These are phyloP conservation scores for Onygenales sp. DNA, from an alignment of 2,329 filamentous ascomycete species.

Conservation along the genomic window DNA sequence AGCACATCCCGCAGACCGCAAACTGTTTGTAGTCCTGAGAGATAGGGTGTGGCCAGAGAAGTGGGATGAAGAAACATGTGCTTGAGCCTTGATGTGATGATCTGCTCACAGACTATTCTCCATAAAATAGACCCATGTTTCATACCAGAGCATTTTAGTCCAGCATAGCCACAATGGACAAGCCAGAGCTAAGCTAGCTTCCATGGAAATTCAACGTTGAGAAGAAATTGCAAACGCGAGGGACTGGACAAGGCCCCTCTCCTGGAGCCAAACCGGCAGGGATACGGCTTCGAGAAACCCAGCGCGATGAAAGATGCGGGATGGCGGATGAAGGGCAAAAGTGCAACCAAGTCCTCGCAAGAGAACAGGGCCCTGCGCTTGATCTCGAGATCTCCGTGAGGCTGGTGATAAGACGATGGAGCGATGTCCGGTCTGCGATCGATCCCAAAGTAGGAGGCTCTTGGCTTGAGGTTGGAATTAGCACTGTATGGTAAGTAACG, in stretches of 20 bases:
- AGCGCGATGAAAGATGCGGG: background rate
- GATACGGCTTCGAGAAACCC: background rate
- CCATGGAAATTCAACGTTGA: background rate
- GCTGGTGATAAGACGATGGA: no score
- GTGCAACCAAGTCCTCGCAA: no score
- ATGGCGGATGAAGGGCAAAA: no score
- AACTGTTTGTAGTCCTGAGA: no score
- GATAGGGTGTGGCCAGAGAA: no score
- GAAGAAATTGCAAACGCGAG: background rate
- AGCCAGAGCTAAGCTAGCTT: background rate
- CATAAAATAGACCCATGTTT: background rate
- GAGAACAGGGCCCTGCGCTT: background rate
- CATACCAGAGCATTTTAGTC: background rate
- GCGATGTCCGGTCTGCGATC: no score
- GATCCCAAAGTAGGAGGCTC: no score
- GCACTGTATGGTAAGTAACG: no score
- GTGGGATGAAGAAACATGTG: background rate
- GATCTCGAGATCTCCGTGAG: no score
- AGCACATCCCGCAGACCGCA: no score
- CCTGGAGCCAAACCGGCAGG: background rate
- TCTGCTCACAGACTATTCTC: background rate
- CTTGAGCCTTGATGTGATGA: background rate
- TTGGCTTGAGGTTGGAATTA: no score
- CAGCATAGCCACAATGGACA: slow-evolving; percentile 1
- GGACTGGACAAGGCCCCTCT: background rate